phyloP scores from a whole-genome alignment of 495 filamentous ascomycete species.

The Penicillium roqueforti region DNA sequence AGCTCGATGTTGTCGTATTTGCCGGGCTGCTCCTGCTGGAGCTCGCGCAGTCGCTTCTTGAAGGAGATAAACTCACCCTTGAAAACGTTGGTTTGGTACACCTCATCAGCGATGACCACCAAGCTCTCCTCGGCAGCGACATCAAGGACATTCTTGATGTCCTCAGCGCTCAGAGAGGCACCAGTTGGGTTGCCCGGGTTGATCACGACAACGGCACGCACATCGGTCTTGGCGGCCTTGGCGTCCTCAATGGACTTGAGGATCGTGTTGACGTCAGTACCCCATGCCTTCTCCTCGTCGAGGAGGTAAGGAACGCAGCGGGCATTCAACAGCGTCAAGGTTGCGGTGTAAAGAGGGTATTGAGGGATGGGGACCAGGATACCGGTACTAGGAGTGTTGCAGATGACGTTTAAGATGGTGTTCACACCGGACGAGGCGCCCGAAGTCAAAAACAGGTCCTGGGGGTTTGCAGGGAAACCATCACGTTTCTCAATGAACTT shows the following conservation, averaged over 20 bases:
- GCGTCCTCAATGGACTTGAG: conserved; percentile 65
- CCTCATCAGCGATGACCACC: conserved; percentile 90
- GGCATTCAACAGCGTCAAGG: conserved; percentile 79
- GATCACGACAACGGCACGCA: conserved; percentile 91
- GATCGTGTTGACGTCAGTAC: conserved; percentile 77
- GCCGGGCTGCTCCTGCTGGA: conserved; percentile 68
- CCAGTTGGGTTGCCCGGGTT: conserved; percentile 98
- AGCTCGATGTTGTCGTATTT: conserved; percentile 85
- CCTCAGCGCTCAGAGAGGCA: conserved; percentile 69
- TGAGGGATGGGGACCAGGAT: conserved; percentile 94
- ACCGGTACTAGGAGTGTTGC: conserved; percentile 70
- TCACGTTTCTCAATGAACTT: conserved; percentile 90
- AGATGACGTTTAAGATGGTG: conserved; percentile 87
- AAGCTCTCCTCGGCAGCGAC: conserved; percentile 82
- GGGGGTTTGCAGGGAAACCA: conserved; percentile 73
- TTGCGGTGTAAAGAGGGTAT: conserved; percentile 96
- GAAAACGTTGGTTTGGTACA: conserved; percentile 99
- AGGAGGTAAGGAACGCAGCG: conserved; percentile 88
- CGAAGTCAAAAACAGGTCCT: conserved; percentile 78
- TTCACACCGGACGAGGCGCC: conserved; percentile 94
- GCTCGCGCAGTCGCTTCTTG: conserved; percentile 79
- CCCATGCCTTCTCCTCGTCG: conserved; percentile 80
- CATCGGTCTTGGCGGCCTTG: conserved; percentile 69
- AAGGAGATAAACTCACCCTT: conserved; percentile 88
- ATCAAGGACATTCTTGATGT: conserved; percentile 75